phyloP scores from a whole-genome alignment of 306 rosid species.

The Benincasa hispida region DNA sequence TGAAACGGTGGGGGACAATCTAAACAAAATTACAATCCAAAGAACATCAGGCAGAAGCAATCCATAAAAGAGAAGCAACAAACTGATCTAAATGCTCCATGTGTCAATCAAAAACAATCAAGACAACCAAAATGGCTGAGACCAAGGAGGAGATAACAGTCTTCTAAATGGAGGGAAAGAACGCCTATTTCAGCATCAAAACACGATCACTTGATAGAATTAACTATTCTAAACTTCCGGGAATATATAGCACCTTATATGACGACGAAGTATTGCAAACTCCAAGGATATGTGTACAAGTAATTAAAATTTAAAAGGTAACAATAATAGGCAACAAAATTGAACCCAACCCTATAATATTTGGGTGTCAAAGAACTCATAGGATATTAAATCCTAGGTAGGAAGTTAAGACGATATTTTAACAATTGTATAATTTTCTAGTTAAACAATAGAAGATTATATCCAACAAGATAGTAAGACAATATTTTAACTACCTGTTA shows the following conservation, averaged over 20 bases:
- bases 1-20: too few species aligned
- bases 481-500: constrained; percentile 71
- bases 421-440: not conserved
- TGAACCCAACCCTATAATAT: not conserved
- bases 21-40: too few species aligned
- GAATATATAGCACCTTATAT: constrained; percentile 6
- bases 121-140: too few species aligned
- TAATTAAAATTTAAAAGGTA: not conserved
- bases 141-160: too few species aligned
- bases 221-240: not conserved
- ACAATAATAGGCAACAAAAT: not conserved
- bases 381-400: too few species aligned
- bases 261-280: not conserved
- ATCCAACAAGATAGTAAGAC: too few species aligned
- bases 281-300: not conserved
- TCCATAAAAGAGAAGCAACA: too few species aligned
- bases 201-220: not conserved
- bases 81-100: too few species aligned
- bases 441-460: not conserved
- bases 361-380: too few species aligned
- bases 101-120: too few species aligned
- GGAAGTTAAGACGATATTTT: not conserved
- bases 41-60: too few species aligned
- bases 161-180: too few species aligned
- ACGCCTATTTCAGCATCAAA: not conserved